Evolutionary conservation across 2,329 filamentous ascomycete genomes (phyloP), one percentile per base, ranked within the genome.

Genomic region (Sodiomyces alkalinus): DNA sequence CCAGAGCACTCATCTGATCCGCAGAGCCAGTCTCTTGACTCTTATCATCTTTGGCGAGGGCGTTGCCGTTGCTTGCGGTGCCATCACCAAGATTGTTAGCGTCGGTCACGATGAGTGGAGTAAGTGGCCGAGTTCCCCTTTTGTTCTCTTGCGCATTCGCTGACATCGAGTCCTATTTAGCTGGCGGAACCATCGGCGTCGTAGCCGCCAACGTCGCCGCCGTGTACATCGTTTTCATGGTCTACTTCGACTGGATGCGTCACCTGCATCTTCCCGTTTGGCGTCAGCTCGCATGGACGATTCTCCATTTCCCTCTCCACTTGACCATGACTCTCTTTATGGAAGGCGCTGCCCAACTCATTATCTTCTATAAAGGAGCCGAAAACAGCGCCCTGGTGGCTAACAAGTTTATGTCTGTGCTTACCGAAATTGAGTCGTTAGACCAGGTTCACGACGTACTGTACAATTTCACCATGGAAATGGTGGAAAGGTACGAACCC

Each of bases 1-100:
- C 41, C 62, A 68, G 33, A 56, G 64, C 31, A 77, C 69, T 1
- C 69, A 76, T 42, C 46, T 78, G 30, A 70, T 72, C 41, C 68
- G 73, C 40, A 61, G 74, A 7, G 65, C 78, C 60, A 65, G 62
- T 9, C 54, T 76, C 3, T 53, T 78, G 31, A 78, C 72, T 0
- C 55, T 77, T 26, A 74, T 78, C 34, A 70, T 79, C 31, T 62
- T 78, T 33, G 73, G 74, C 10, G 73, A 78, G 41, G 71, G 71
- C 28, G 72, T 76, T 21, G 62, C 67, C n/a, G 53, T 76, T 6
- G 49, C 52, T 5, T 29, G 27, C 11, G 27, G 21, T 7, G 16
- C 20, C 8, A 17, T 29, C 16, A 18, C 27, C 6, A 17, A 22
- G n/a, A 22, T 29, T 13, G 19, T 29, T n/a, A 16, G 18, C 6